Base-by-base conservation (phyloP, 2,329 filamentous ascomycete species). In the Bimuria novae-zelandiae region DNA sequence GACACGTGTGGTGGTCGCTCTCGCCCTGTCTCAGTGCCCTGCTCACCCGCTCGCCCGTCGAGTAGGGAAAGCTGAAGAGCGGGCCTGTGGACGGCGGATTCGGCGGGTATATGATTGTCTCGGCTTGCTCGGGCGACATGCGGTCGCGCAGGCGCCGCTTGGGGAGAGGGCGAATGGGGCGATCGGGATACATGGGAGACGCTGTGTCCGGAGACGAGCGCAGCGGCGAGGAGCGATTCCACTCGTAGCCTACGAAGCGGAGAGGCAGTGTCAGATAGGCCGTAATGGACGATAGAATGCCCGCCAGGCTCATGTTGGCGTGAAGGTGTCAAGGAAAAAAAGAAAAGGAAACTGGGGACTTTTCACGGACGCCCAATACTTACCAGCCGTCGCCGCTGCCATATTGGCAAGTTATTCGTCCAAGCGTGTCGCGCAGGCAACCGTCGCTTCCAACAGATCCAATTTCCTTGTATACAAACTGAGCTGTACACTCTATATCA, bases 101-200 rank as follows among this genome's bases (percentile, higher is more conserved):
- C 3, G 89, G 86, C 7, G 93, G 92, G 65, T 91, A 96, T 63
- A 87, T 82, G 64, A 97, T 94, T 25, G 88, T 85, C 48, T 89
- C 87, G 51, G 89, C 91, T 64, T 89, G 87, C 72, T 96, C 90
- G 55, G 90, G 88, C 27, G 93, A 92, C 47, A 99, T 81, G 51
- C 90, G 87, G 71, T 94, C 92, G 65, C 92, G 90, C 49, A 99
- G 82, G 60, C 90, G 88, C 67, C 92, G 89, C 76, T 90, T 94
- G 37, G 94, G 94, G 55, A 99, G 79, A 51, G 94, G 94, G 70
- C 92, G 88, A 72, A 99, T 99, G 56, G 93, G 89, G 75, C 94
- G 88, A 71, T 96, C 90, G 61, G 91, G 91, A 72, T 90, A 96
- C 67, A 90, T 81, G 54, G 89, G 85, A 55, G 91, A 94, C 59